A percentile compares a stretch with the other conserved stretches of the same genome.
Conservation (phyloP, 2,329 filamentous ascomycete species). For the Aspergillus hortae region DNA sequence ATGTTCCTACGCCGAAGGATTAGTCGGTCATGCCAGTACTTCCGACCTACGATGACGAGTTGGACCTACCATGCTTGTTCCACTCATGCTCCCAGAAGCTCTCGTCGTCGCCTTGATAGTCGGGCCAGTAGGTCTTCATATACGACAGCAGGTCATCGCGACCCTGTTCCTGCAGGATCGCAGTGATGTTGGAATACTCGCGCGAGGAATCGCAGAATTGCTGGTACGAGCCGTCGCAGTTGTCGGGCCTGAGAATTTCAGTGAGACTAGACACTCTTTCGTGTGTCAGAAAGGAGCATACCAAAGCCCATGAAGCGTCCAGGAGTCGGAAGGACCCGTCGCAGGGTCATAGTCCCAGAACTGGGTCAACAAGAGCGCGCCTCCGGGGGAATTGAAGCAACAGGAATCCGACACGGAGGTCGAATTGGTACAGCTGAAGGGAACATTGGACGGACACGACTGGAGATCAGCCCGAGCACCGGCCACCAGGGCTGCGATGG, state of each 20-base stretch:
- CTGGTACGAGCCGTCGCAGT: slow-evolving; percentile 58
- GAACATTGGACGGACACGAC: slow-evolving; percentile 32
- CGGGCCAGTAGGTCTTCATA: slow-evolving; percentile 61
- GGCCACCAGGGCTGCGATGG: slow-evolving; percentile 20
- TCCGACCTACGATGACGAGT: too few relatives aligned
- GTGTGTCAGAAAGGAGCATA: slow-evolving; percentile 23
- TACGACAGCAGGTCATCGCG: slow-evolving; percentile 50
- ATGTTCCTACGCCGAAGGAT: slow-evolving; percentile 47
- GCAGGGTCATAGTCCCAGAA: slow-evolving; percentile 58
- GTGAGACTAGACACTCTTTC: not conserved
- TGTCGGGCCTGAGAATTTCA: slow-evolving; percentile 39
- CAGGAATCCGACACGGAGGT: slow-evolving; percentile 49
- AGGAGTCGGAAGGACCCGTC: slow-evolving; percentile 53
- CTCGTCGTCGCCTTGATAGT: slow-evolving; percentile 53
- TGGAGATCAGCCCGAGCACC: slow-evolving; percentile 22
- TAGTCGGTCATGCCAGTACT: not conserved
- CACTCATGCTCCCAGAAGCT: slow-evolving; percentile 68
- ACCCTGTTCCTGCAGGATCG: slow-evolving; percentile 51
- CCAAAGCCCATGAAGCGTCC: slow-evolving; percentile 59
- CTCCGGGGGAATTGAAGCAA: slow-evolving; percentile 59
- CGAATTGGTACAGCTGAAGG: slow-evolving; percentile 56
- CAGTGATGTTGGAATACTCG: slow-evolving; percentile 55
- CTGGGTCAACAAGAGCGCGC: slow-evolving; percentile 55
- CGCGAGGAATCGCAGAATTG: slow-evolving; percentile 53
- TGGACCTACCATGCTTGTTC: slow-evolving; percentile 58